Percentiles rank a stretch among this genome's conserved stretches.
These are phyloP conservation scores for Scleroderma bovista DNA, from an alignment of 768 basidiomycete genomes.

Conservation along the genomic window DNA sequence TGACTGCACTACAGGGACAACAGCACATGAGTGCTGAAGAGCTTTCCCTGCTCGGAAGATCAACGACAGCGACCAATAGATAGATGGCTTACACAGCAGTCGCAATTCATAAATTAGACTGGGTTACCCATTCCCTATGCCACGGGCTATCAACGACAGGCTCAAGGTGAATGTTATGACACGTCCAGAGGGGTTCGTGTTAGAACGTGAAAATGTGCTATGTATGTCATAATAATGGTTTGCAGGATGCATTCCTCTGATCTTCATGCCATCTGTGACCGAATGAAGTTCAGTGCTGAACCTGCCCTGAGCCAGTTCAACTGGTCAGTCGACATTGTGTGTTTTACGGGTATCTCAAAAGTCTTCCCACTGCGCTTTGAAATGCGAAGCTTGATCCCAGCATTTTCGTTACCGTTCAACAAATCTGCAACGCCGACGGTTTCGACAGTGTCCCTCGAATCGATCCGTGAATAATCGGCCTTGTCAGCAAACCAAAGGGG, in stretches of 20 bases:
- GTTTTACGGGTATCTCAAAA: constrained; percentile 68
- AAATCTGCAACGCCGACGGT: constrained; percentile 78
- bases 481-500: constrained; percentile 93
- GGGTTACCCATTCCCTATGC: no score
- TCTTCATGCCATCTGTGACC: constrained; percentile 43
- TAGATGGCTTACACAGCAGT: not conserved
- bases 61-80: constrained; percentile 10
- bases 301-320: constrained; percentile 86
- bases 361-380: constrained; percentile 56
- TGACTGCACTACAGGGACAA: constrained; percentile 35
- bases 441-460: constrained; percentile 74
- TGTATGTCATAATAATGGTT: not conserved
- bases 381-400: constrained; percentile 52
- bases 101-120: not conserved
- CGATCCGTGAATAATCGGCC: constrained; percentile 78
- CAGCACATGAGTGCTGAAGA: constrained; percentile 21
- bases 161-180: not conserved
- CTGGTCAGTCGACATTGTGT: constrained; percentile 90
- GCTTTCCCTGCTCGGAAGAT: constrained; percentile 29
- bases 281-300: constrained; percentile 86
- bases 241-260: not conserved
- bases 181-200: not conserved
- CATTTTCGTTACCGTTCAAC: constrained; percentile 39
- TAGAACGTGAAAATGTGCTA: not conserved
- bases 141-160: no score